phyloP scores from a whole-genome alignment of 139 green algal genomes.

The Chlorella sorokiniana region DNA sequence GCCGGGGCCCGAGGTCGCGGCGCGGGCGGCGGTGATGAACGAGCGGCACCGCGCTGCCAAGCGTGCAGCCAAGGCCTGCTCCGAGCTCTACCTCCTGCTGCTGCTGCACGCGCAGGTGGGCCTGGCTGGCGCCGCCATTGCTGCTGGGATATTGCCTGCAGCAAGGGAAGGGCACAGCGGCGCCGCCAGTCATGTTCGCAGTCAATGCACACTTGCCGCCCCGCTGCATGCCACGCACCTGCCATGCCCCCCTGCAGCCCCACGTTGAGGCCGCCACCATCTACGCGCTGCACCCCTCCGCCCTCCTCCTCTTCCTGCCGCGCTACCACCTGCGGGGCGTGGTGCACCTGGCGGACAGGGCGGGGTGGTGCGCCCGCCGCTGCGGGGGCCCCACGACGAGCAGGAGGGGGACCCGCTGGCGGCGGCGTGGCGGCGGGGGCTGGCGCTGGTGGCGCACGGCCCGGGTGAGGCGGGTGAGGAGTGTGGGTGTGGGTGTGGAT shows the following conservation, averaged over 20 bases:
- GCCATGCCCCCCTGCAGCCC: constrained; percentile 24
- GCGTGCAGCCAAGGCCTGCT: constrained; percentile 64
- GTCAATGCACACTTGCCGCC: too few relatives aligned
- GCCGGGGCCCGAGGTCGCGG: constrained; percentile 45
- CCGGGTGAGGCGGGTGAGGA: background rate
- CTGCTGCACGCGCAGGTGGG: constrained; percentile 54
- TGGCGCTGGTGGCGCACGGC: constrained; percentile 13
- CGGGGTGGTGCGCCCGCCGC: constrained; percentile 42
- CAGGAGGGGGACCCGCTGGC: constrained; percentile 40
- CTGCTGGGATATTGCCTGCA: too few relatives aligned
- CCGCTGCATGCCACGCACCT: too few relatives aligned
- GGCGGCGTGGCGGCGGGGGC: constrained; percentile 24
- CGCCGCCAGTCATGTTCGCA: too few relatives aligned
- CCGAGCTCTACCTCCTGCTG: constrained; percentile 74
- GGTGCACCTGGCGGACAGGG: constrained; percentile 51
- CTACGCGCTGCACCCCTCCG: constrained; percentile 23
- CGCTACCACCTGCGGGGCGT: constrained; percentile 56
- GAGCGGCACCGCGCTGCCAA: constrained; percentile 65
- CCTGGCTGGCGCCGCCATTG: too few relatives aligned
- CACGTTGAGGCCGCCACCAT: constrained; percentile 68
- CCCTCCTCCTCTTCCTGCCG: constrained; percentile 64
- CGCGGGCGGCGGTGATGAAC: constrained; percentile 59
- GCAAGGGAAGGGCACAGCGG: too few relatives aligned
- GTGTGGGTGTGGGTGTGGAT: too few relatives aligned
- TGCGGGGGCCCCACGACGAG: constrained; percentile 6